These are phyloP conservation scores for Aegilops umbellulata DNA, from an alignment of 176 grass and related monocot species.

Conservation along the genomic window DNA sequence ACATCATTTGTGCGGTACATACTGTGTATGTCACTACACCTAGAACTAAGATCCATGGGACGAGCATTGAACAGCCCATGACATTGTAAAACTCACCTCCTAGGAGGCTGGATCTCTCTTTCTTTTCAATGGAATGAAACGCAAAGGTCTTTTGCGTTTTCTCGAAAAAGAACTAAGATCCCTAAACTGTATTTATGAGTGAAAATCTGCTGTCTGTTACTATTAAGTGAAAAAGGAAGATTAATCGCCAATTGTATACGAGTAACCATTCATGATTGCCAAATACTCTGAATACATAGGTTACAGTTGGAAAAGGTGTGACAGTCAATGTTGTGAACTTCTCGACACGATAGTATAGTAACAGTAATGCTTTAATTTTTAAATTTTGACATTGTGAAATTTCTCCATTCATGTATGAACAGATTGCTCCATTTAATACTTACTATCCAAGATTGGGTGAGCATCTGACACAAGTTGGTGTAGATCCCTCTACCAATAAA, in stretches of 20 bases:
- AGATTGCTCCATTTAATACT: conserved; percentile 99
- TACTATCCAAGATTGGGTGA: conserved; percentile 76
- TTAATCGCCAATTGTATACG: not conserved
- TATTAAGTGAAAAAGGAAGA: not conserved
- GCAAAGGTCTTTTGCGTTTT: too few species aligned
- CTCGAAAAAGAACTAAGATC: not conserved
- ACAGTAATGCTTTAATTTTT: not conserved
- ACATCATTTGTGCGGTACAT: not conserved
- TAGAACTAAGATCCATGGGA: not conserved
- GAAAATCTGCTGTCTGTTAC: not conserved
- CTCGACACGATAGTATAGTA: conserved; percentile 2
- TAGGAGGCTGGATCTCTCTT: too few species aligned
- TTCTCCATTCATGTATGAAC: conserved; percentile 36
- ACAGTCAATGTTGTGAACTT: conserved; percentile 1
- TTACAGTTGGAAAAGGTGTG: conserved; percentile 1
- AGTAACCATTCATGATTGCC: not conserved
- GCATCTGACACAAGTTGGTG: conserved; percentile 76
- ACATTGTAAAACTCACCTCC: too few species aligned
- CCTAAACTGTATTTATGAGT: not conserved
- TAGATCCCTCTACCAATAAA: conserved; percentile 73
- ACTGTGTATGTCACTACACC: not conserved
- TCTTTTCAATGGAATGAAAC: too few species aligned
- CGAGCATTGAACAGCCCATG: too few species aligned
- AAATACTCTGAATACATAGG: conserved; percentile 3
- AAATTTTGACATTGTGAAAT: not conserved